These are phyloP conservation scores for Podila horticola DNA, from an alignment of 192 early-diverging fungal genomes.

Conservation along the genomic window DNA sequence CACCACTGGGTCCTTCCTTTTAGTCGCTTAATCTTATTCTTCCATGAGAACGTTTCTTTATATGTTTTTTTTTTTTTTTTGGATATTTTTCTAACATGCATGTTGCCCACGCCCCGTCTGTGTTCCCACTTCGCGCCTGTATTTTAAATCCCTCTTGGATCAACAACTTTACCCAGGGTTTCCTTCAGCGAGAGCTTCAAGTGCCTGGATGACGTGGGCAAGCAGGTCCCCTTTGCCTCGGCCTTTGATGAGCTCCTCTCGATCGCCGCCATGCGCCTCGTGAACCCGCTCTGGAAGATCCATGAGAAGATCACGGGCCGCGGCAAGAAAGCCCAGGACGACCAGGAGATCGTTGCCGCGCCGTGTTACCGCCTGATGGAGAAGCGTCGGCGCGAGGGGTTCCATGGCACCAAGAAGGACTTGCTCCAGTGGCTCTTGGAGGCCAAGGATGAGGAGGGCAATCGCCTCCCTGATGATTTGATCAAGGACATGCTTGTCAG, in stretches of 20 bases:
- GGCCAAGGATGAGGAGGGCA: constrained; percentile 50
- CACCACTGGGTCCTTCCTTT: background rate
- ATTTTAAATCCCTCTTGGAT: too few relatives aligned
- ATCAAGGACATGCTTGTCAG: constrained; percentile 59
- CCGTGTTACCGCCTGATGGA: constrained; percentile 34
- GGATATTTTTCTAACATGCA: background rate
- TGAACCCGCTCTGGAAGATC: constrained; percentile 39
- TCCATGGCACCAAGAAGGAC: constrained; percentile 19
- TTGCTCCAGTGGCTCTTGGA: constrained; percentile 58
- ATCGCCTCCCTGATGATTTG: constrained; percentile 42
- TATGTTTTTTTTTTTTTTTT: too few relatives aligned
- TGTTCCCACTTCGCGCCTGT: background rate
- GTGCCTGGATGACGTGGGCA: constrained; percentile 22
- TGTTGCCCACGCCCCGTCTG: too few relatives aligned
- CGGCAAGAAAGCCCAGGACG: constrained; percentile 10
- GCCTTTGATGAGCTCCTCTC: constrained; percentile 61
- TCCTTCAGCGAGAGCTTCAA: constrained; percentile 33
- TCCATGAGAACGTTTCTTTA: too few relatives aligned
- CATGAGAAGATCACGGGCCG: constrained; percentile 18
- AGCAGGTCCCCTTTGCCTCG: constrained; percentile 50
- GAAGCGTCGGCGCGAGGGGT: constrained; percentile 19
- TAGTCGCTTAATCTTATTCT: too few relatives aligned
- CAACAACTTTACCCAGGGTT: background rate
- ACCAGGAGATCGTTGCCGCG: constrained; percentile 20
- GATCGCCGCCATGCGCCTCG: constrained; percentile 21